Evolutionary conservation across 83 land plant species (phyloP).

Genomic region (Diphasiastrum complanatum): DNA sequence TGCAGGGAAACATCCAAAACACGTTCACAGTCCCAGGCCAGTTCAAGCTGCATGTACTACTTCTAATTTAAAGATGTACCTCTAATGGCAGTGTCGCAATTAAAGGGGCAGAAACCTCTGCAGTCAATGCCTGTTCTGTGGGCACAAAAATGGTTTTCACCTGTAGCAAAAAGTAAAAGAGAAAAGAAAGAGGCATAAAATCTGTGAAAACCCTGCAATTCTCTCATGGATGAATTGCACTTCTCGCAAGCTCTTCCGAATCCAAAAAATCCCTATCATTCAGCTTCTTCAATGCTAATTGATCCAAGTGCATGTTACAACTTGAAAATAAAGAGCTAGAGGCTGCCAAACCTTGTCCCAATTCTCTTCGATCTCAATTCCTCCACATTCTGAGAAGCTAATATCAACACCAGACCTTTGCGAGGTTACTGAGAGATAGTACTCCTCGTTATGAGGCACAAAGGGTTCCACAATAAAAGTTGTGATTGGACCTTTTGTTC

Average conservation of each 20-base stretch:
- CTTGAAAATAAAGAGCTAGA: not conserved
- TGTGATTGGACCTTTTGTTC: slow-evolving; percentile 85
- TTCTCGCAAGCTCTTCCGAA: too few relatives aligned
- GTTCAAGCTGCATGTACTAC: too few relatives aligned
- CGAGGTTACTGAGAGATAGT: slow-evolving; percentile 70
- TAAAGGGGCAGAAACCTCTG: slow-evolving; percentile 71
- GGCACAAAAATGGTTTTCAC: slow-evolving; percentile 83
- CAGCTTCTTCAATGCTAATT: too few relatives aligned
- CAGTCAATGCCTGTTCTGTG: slow-evolving; percentile 52
- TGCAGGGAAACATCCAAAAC: too few relatives aligned
- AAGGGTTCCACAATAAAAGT: slow-evolving; percentile 97
- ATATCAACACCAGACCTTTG: slow-evolving; percentile 71
- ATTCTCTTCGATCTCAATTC: slow-evolving; percentile 96
- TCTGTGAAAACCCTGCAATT: too few relatives aligned
- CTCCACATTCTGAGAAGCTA: slow-evolving; percentile 96
- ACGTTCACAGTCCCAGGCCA: too few relatives aligned
- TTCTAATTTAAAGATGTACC: too few relatives aligned
- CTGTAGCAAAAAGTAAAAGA: slow-evolving; percentile 29
- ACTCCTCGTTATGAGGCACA: slow-evolving; percentile 83
- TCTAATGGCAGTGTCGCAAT: slow-evolving; percentile 89
- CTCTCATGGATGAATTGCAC: not conserved
- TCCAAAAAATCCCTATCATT: too few relatives aligned
- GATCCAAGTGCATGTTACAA: not conserved
- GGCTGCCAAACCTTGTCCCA: slow-evolving; percentile 79
- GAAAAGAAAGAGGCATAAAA: not conserved